Evolutionary conservation across 257 asterid species (phyloP).

Genomic region (Scutellaria baicalensis): DNA sequence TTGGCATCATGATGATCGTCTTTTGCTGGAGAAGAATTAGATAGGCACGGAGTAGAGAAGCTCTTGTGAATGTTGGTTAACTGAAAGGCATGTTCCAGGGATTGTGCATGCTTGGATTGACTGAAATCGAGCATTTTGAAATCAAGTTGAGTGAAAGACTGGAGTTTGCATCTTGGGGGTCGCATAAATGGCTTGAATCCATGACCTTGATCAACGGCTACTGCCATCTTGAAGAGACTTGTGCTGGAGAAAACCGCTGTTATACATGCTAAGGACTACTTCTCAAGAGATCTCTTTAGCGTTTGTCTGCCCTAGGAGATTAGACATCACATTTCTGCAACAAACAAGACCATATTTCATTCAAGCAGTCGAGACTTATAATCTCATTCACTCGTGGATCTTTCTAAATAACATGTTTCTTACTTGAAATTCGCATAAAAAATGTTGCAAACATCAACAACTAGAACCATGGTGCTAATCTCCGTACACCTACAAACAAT

Average conservation of each 20-base stretch:
- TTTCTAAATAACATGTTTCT: not conserved
- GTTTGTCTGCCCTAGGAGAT: conserved; percentile 69
- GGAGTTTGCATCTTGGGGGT: conserved; percentile 84
- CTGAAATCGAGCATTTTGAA: conserved; percentile 52
- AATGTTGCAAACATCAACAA: conserved; percentile 32
- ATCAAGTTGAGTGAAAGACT: conserved; percentile 82
- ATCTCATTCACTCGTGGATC: not conserved
- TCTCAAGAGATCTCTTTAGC: conserved; percentile 43
- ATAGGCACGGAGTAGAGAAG: conserved; percentile 82
- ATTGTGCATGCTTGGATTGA: conserved; percentile 32
- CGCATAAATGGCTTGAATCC: conserved; percentile 76
- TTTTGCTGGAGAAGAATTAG: conserved; percentile 34
- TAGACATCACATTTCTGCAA: conserved; percentile 68
- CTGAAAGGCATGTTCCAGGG: conserved; percentile 37
- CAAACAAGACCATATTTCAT: not conserved
- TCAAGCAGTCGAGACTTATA: not conserved
- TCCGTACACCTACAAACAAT: conserved; percentile 56
- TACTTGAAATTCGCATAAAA: conserved; percentile 44
- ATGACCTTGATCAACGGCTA: conserved; percentile 72
- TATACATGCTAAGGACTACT: conserved; percentile 68
- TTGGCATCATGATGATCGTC: conserved; percentile 30
- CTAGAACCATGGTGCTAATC: conserved; percentile 57
- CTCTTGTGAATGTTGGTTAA: conserved; percentile 64
- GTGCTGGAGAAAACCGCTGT: conserved; percentile 44
- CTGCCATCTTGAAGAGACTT: conserved; percentile 72